Conservation (phyloP, 495 filamentous ascomycete genomes). For the Trichocladium uniseriatum region DNA sequence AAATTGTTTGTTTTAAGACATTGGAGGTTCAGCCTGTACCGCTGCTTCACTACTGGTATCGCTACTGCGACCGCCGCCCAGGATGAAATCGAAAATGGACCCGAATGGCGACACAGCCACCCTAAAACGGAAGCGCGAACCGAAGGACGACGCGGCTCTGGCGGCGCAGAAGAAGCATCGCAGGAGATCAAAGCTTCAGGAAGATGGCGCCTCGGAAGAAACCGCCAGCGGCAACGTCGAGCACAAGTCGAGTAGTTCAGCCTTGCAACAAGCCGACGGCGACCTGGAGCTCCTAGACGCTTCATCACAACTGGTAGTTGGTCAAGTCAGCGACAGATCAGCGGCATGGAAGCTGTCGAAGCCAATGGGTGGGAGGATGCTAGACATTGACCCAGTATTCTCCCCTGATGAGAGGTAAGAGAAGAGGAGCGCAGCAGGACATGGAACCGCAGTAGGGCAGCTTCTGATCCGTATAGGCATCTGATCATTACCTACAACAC, state of each 20-base stretch:
- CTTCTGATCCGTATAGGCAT: constrained; percentile 44
- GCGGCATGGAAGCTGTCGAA: constrained; percentile 49
- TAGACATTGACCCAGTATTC: constrained; percentile 69
- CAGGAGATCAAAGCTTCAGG: constrained; percentile 15
- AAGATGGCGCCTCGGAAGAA: constrained; percentile 6
- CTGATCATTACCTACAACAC: constrained; percentile 53
- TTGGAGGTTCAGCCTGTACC: constrained; percentile 2
- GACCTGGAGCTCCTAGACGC: constrained; percentile 12
- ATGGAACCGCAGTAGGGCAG: not conserved
- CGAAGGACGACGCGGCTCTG: constrained; percentile 21
- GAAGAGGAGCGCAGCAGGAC: not conserved
- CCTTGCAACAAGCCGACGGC: not conserved
- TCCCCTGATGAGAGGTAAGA: constrained; percentile 72
- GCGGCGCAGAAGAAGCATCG: constrained; percentile 24
- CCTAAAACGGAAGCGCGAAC: constrained; percentile 28
- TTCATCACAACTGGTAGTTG: constrained; percentile 1
- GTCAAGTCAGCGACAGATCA: not conserved
- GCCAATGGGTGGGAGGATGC: constrained; percentile 57
- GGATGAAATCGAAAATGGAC: constrained; percentile 19
- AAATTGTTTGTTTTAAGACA: not conserved
- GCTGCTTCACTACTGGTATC: not conserved
- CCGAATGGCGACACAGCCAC: constrained; percentile 23
- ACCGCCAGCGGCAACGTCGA: not conserved
- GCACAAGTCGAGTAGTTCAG: not conserved
- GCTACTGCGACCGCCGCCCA: not conserved